These are phyloP conservation scores for Hypoxylon sp. DNA, from an alignment of 2,329 filamentous ascomycete species.

Conservation along the genomic window DNA sequence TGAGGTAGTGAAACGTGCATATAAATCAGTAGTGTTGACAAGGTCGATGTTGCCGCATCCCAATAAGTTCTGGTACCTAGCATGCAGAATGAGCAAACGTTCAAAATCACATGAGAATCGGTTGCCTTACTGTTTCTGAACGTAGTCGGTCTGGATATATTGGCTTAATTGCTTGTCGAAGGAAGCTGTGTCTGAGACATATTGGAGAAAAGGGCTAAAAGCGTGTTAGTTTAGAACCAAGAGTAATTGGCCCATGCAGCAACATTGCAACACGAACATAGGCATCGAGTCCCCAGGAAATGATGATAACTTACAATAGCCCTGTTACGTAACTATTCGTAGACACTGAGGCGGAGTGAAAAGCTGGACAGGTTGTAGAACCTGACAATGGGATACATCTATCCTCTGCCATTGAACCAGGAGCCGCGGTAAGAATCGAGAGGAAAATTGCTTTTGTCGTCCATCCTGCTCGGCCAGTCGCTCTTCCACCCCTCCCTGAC, in stretches of 20 bases:
- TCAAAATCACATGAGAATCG: slow-evolving; percentile 7
- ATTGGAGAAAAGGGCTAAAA: slow-evolving; percentile 84
- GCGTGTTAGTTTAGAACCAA: slow-evolving; percentile 30
- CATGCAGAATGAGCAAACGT: slow-evolving; percentile 38
- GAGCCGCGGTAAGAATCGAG: slow-evolving; percentile 46
- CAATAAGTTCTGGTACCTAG: slow-evolving; percentile 84
- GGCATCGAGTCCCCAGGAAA: slow-evolving; percentile 22
- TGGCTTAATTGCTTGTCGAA: slow-evolving; percentile 83
- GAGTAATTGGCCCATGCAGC: not conserved
- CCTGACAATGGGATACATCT: slow-evolving; percentile 56
- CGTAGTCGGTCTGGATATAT: slow-evolving; percentile 82
- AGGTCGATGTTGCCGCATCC: slow-evolving; percentile 85
- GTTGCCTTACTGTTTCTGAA: slow-evolving; percentile 78
- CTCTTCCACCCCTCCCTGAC: slow-evolving; percentile 22
- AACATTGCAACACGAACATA: slow-evolving; percentile 26
- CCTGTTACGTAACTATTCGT: slow-evolving; percentile 52
- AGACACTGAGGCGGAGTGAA: slow-evolving; percentile 57
- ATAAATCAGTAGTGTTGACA: slow-evolving; percentile 83
- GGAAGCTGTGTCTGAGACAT: slow-evolving; percentile 79
- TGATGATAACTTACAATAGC: slow-evolving; percentile 48
- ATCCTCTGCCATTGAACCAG: slow-evolving; percentile 48
- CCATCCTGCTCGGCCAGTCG: slow-evolving; percentile 38
- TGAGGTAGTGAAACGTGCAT: slow-evolving; percentile 93
- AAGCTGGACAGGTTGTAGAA: slow-evolving; percentile 57
- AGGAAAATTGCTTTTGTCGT: slow-evolving; percentile 40